Evolutionary conservation across 202 grass and related monocot genomes (phyloP).

Genomic region (Zizania palustris): DNA sequence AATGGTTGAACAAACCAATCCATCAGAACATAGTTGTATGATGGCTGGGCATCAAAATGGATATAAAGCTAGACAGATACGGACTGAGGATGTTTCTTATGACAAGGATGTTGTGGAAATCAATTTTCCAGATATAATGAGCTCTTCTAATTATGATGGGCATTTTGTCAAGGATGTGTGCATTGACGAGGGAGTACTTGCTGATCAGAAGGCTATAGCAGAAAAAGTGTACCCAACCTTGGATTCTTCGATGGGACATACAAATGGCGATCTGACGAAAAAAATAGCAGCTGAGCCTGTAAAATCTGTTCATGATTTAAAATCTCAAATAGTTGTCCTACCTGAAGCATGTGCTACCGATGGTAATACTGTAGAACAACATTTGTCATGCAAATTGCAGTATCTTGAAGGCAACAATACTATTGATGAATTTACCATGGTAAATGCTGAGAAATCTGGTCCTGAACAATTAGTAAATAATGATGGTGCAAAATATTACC

Average conservation of each 20-base stretch:
- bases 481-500: slow-evolving; percentile 46
- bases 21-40: slow-evolving; percentile 44
- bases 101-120: slow-evolving; percentile 84
- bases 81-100: slow-evolving; percentile 51
- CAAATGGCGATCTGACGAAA: slow-evolving; percentile 35
- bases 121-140: slow-evolving; percentile 49
- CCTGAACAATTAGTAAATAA: slow-evolving; percentile 45
- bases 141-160: slow-evolving; percentile 48
- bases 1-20: slow-evolving; percentile 49
- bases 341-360: slow-evolving; percentile 34
- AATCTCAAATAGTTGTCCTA: slow-evolving; percentile 38
- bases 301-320: slow-evolving; percentile 39
- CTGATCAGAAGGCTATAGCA: slow-evolving; percentile 45
- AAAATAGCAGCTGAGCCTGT: slow-evolving; percentile 31
- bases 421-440: background rate
- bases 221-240: slow-evolving; percentile 45
- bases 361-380: slow-evolving; percentile 24
- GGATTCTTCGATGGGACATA: slow-evolving; percentile 35
- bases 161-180: slow-evolving; percentile 87
- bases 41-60: slow-evolving; percentile 47
- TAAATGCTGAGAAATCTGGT: slow-evolving; percentile 46
- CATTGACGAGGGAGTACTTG: slow-evolving; percentile 69
- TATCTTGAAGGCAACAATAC: slow-evolving; percentile 31
- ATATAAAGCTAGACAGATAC: slow-evolving; percentile 36
- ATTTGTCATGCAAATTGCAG: slow-evolving; percentile 27